Evolutionary conservation across 2,329 filamentous ascomycete genomes (phyloP), one percentile per base, ranked within the genome.

Genomic region (Elsinoe fawcettii): DNA sequence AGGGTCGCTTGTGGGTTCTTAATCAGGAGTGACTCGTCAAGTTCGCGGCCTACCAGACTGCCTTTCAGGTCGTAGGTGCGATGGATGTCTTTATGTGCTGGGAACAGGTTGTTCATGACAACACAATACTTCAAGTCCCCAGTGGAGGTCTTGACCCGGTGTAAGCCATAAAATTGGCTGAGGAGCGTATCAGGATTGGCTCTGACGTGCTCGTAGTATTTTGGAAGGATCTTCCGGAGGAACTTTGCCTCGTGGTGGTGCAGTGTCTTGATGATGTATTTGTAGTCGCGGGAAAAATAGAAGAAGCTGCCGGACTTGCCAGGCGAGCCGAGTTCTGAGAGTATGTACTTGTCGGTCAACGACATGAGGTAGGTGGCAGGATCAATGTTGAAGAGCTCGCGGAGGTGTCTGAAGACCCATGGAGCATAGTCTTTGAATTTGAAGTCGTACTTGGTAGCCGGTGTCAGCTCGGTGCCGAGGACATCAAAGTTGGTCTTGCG

Each of bases 401-500:
- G 88, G 43, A 99, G 80, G 73, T 90, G 89, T 66, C 93, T 89
- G 74, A 99, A 99, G 59, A 99, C 93, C 91, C 92, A 97, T 58
- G 93, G 93, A n/a, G 92, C 92, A 73, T 99, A 99, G 75, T 99
- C 93, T 76, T 99, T 99, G 80, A 99, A 99, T 74, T 99, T 99
- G 84, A 99, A 99, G 75, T 99, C 93, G 77, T 99, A 99, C 74
- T 99, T 97, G 64, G 93, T 91, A 61, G 92, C 96, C 20, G 93
- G 93, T 4, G 95, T 95, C 70, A 99, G 78, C 76, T 99, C 93
- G 71, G 96, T 96, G 63, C 93, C 93, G 63, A 91, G 95, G 69
- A 97, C 95, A 73, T 97, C 93, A 78, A 99, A 99, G 47, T 91
- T 96, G 69, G 95, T 96, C 76, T 99, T 99, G 73, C 97, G 90